These are phyloP conservation scores for Vitrella brassicaformis DNA, from an alignment of 73 alveolate species.

Conservation along the genomic window DNA sequence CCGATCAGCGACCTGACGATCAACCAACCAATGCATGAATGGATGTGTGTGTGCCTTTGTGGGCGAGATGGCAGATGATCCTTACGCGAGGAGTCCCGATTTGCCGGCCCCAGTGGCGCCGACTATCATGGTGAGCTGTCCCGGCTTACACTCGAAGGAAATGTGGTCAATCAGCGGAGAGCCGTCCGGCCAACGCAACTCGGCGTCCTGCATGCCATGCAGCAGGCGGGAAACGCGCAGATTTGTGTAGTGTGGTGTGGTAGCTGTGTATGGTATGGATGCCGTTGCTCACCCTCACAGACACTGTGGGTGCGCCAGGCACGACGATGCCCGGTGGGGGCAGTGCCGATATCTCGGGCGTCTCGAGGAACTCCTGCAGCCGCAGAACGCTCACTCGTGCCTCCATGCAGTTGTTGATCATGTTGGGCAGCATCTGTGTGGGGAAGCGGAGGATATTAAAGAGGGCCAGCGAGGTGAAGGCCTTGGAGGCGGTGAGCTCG, in stretches of 20 bases:
- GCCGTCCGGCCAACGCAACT: constrained; percentile 12
- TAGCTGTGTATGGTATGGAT: no score
- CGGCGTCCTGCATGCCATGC: constrained; percentile 8
- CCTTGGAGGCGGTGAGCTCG: not conserved
- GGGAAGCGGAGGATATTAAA: constrained; percentile 35
- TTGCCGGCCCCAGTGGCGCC: constrained; percentile 12
- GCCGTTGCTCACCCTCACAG: no score
- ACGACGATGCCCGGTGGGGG: not conserved
- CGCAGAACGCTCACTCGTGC: constrained; percentile 8
- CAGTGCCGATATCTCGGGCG: not conserved
- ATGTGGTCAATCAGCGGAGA: constrained; percentile 1
- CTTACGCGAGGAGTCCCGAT: constrained; percentile 23
- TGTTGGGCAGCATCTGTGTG: constrained; percentile 14
- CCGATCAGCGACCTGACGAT: constrained; percentile 24
- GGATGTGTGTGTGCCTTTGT: no score
- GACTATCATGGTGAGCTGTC: not conserved
- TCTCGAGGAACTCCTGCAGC: not conserved
- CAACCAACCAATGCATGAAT: no score
- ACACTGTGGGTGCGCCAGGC: no score
- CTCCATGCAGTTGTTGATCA: not conserved
- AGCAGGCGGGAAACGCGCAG: no score
- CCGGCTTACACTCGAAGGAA: constrained; percentile 1
- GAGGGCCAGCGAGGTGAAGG: constrained; percentile 29
- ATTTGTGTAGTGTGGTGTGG: not conserved
- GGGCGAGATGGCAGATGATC: no score